A percentile compares a stretch with the other conserved stretches of the same genome.
phyloP scores from a whole-genome alignment of 208 protist species.

The Vickermania ingenoplastis region DNA sequence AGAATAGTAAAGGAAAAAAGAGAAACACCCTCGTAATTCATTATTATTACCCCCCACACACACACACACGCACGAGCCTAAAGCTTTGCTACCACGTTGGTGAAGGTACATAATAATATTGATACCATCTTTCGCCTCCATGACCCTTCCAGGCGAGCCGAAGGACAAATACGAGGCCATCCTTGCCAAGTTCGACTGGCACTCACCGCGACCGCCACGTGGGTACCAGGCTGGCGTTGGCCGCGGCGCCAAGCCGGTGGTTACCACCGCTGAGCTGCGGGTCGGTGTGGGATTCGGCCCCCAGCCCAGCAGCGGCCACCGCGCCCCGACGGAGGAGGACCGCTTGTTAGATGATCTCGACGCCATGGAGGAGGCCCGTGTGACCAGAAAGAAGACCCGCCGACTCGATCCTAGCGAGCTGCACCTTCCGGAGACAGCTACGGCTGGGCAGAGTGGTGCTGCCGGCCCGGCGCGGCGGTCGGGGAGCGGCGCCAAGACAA shows the following conservation, averaged over 20 bases:
- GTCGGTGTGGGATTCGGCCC: conserved; percentile 9
- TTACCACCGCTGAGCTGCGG: conserved; percentile 68
- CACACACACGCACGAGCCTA: not conserved
- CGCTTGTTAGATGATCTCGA: conserved; percentile 19
- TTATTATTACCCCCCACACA: conserved; percentile 1
- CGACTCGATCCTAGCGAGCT: not conserved
- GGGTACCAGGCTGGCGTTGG: conserved; percentile 72
- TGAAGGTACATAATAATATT: no score
- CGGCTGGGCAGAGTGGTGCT: not conserved
- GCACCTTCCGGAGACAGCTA: not conserved
- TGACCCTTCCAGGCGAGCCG: no score
- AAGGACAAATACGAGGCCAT: conserved; percentile 69
- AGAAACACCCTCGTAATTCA: not conserved
- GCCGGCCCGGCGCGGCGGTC: not conserved
- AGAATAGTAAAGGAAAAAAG: no score
- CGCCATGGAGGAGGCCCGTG: not conserved
- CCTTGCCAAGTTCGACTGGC: conserved; percentile 68
- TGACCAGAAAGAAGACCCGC: not conserved
- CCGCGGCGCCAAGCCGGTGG: conserved; percentile 64
- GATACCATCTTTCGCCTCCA: no score
- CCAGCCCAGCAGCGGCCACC: no score
- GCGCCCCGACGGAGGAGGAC: conserved; percentile 12
- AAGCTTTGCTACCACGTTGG: conserved; percentile 7
- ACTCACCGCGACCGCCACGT: conserved; percentile 42
- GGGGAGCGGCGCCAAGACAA: not conserved